Percentiles rank a stretch among this genome's conserved stretches.
Evolutionary conservation across 176 grass and related monocot species (phyloP).

Genomic region (Rhynchospora breviuscula): DNA sequence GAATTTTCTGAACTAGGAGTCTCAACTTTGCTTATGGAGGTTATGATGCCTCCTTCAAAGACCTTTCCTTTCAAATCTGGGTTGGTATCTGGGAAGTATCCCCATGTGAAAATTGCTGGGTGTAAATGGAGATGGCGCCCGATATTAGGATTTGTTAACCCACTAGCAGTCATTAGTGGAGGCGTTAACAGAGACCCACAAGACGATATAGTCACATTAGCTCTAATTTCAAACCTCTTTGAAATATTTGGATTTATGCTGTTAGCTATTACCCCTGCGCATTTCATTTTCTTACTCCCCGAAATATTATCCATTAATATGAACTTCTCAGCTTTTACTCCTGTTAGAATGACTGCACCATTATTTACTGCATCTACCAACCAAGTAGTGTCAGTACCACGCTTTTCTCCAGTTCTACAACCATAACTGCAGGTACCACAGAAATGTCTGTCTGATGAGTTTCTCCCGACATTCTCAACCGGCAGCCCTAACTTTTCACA

Average conservation of each 20-base stretch:
- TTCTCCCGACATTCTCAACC: slow-evolving; percentile 49
- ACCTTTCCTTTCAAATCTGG: slow-evolving; percentile 51
- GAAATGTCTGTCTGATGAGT: slow-evolving; percentile 64
- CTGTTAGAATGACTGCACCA: slow-evolving; percentile 66
- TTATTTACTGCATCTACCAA: slow-evolving; percentile 60
- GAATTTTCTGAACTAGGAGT: not conserved
- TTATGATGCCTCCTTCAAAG: slow-evolving; percentile 93
- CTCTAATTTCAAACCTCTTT: slow-evolving; percentile 48
- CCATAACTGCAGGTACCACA: slow-evolving; percentile 70
- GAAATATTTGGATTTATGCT: slow-evolving; percentile 38
- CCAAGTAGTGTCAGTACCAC: slow-evolving; percentile 83
- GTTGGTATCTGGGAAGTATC: slow-evolving; percentile 67
- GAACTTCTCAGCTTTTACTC: slow-evolving; percentile 76
- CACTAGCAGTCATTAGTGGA: slow-evolving; percentile 54
- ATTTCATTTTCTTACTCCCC: slow-evolving; percentile 29
- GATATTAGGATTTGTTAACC: slow-evolving; percentile 71
- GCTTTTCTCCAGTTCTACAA: slow-evolving; percentile 71
- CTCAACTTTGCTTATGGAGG: slow-evolving; percentile 72
- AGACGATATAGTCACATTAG: slow-evolving; percentile 54
- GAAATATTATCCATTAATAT: slow-evolving; percentile 17
- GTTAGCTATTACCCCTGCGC: slow-evolving; percentile 51
- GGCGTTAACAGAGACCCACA: slow-evolving; percentile 71
- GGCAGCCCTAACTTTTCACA: slow-evolving; percentile 63
- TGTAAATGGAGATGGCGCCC: slow-evolving; percentile 86
- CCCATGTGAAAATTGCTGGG: slow-evolving; percentile 55